A percentile compares a stretch with the other conserved stretches of the same genome.
Conservation (phyloP, 805 yeast species). For the Wickerhamiella galacta region DNA sequence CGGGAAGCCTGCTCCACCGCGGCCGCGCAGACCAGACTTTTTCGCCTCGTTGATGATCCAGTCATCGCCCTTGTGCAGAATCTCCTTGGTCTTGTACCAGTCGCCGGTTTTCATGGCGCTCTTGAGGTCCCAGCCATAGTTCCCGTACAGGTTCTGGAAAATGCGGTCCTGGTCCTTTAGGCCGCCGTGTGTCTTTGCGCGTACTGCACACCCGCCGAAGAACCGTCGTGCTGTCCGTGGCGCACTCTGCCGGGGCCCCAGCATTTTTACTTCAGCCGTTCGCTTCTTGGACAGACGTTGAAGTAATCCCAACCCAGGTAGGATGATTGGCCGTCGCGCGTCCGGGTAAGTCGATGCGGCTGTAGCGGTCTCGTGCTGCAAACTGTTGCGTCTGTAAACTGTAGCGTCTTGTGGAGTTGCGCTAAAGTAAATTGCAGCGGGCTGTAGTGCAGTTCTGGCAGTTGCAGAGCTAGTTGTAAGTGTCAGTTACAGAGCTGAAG, state of each 20-base stretch:
- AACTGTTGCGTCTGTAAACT: too few species aligned
- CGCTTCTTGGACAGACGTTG: too few species aligned
- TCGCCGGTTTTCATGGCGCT: constrained; percentile 69
- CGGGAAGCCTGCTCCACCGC: constrained; percentile 93
- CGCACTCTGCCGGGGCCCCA: not conserved
- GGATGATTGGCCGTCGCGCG: too few species aligned
- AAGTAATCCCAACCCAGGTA: too few species aligned
- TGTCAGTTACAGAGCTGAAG: too few species aligned
- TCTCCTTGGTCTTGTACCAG: constrained; percentile 84
- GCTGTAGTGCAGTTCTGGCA: too few species aligned
- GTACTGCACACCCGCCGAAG: constrained; percentile 19
- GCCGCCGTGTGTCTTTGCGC: constrained; percentile 37
- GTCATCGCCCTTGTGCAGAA: constrained; percentile 62
- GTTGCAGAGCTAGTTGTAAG: too few species aligned
- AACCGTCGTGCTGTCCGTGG: not conserved
- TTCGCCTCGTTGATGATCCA: constrained; percentile 86
- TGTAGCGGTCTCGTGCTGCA: too few species aligned
- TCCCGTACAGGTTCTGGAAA: constrained; percentile 67
- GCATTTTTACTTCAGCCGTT: too few species aligned
- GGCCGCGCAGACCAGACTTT: constrained; percentile 70
- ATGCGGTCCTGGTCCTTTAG: constrained; percentile 71
- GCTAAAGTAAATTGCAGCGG: too few species aligned
- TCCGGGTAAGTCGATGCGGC: too few species aligned
- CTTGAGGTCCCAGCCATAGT: constrained; percentile 59
- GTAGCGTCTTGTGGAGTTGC: too few species aligned